Base-by-base conservation (phyloP, 306 rosid genomes). In the Crataegus laevigata region DNA sequence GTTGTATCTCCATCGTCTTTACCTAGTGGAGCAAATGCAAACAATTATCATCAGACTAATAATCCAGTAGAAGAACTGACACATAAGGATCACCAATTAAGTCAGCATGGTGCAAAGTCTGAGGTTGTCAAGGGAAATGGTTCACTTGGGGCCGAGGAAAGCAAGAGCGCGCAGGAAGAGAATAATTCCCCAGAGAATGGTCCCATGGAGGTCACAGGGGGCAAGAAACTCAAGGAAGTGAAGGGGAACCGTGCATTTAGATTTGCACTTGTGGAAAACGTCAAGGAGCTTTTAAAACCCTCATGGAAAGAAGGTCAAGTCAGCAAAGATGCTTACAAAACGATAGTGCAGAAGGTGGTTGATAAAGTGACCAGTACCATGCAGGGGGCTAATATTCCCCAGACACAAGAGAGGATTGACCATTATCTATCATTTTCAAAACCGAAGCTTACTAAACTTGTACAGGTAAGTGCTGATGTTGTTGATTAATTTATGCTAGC, bases 251-350 rank as follows among this genome's bases (percentile, higher is more conserved):
- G 91, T 60, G 91, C 96, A 67, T 94, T 94, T 79, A 94, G 92
- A 81, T 84, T 83, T 88, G 87, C 96, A 51, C 88, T 92, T 78
- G 98, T 89, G 62, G 99, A 92, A 84, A 89, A 86, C 34, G 81
- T 92, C 60, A 94, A 94, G 87, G 99, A 94, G 87, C 90, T 94
- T 82, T 68, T 94, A 69, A 92, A 94, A 83, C 96, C 97, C 34
- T 72, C 96, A 36, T 94, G 99, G 99, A 94, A 90, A 83, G 96
- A 89, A 26, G 99, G 97, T 72, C 88, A 89, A 76, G 86, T 92
- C 77, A 82, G 77, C 83, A 94, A 92, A 82, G 98, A 94, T 74
- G 91, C 85, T 79, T 92, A 94, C 87, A 94, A 94, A 81, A 80
- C 89, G 45, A 89, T 94, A 68, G 98, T 94, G 83, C 92, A 94